Percentiles rank a stretch among this genome's conserved stretches.
phyloP scores from a whole-genome alignment of 345 rosid genomes.

The Anacardium occidentale region DNA sequence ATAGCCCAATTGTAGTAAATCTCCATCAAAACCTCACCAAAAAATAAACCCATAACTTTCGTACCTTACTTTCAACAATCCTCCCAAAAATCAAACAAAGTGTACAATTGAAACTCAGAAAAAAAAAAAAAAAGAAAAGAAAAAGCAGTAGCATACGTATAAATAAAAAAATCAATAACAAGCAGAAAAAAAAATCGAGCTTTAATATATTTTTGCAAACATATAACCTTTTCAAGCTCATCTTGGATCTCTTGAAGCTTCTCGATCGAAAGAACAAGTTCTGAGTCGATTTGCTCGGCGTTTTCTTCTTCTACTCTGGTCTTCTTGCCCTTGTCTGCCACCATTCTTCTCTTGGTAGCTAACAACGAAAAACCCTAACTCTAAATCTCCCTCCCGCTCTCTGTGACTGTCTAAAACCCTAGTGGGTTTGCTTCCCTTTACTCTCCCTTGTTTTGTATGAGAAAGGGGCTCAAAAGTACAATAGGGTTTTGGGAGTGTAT shows the following conservation, averaged over 20 bases:
- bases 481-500: conserved; percentile 73
- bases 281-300: conserved; percentile 63
- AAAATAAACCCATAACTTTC: neutral
- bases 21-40: neutral
- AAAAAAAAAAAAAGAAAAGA: neutral
- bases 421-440: conserved; percentile 7
- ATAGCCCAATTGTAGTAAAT: conserved; percentile 1
- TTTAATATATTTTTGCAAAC: neutral
- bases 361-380: conserved; percentile 22
- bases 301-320: conserved; percentile 70
- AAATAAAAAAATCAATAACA: too few relatives aligned
- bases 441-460: neutral
- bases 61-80: neutral
- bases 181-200: neutral
- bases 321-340: conserved; percentile 82
- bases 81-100: conserved; percentile 6
- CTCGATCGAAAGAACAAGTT: conserved; percentile 83
- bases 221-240: conserved; percentile 80
- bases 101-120: neutral
- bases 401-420: conserved; percentile 49
- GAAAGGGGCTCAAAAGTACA: conserved; percentile 13
- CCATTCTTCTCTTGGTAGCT: conserved; percentile 42
- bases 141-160: too few relatives aligned
- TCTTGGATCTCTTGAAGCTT: conserved; percentile 97
- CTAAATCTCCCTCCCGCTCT: conserved; percentile 4